Evolutionary conservation across 2,329 filamentous ascomycete genomes (phyloP).

Genomic region (Paramyrothecium sp.): DNA sequence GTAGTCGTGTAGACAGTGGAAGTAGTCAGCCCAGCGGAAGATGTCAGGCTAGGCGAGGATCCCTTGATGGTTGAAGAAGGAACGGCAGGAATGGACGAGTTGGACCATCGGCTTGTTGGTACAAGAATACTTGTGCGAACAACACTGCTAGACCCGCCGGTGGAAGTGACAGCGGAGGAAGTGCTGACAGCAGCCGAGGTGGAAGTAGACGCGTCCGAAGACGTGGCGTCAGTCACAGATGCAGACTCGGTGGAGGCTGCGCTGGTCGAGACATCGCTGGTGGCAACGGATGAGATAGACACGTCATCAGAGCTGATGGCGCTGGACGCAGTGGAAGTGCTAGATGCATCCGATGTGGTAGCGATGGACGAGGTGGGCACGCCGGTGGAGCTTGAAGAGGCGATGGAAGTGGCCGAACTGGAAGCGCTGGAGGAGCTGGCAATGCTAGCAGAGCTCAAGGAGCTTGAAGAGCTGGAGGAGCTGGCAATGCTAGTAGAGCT

Average conservation of each 20-base stretch:
- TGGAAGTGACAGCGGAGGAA: background rate
- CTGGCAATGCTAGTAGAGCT: background rate
- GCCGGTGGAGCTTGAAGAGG: background rate
- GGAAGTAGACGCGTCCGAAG: background rate
- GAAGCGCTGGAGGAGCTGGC: conserved; percentile 18
- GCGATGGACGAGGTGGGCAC: background rate
- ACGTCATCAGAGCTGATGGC: background rate
- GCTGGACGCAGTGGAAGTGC: background rate
- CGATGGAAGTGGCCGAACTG: conserved; percentile 9
- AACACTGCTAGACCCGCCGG: background rate
- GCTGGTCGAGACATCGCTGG: background rate
- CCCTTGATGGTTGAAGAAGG: background rate
- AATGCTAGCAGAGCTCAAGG: background rate
- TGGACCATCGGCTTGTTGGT: background rate
- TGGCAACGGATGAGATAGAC: conserved; percentile 1
- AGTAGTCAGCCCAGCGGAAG: conserved; percentile 18
- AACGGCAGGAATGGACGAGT: conserved; percentile 3
- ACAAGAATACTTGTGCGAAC: background rate
- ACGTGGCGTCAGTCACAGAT: background rate
- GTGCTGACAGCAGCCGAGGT: background rate
- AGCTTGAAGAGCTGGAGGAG: background rate
- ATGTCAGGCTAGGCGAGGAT: background rate
- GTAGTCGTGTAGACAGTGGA: conserved; percentile 31
- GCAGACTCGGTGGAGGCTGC: background rate
- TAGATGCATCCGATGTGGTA: background rate